Evolutionary conservation across 2,329 filamentous ascomycete genomes (phyloP).

Genomic region (Alternaria tenuissima): DNA sequence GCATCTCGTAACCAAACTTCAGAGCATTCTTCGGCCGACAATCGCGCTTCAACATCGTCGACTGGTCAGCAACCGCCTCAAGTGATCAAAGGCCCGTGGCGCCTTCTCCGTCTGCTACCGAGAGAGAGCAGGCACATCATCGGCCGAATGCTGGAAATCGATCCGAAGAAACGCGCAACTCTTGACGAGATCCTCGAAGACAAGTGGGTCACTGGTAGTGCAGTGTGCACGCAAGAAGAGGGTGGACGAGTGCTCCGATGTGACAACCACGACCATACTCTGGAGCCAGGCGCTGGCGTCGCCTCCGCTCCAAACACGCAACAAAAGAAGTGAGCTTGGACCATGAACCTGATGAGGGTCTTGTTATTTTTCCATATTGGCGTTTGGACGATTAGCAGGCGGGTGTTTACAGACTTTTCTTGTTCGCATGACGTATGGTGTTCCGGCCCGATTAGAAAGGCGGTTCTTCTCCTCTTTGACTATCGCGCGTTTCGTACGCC

Average conservation of each 20-base stretch:
- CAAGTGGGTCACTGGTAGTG: slow-evolving; percentile 85
- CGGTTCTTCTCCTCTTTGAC: background rate
- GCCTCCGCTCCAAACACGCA: slow-evolving; percentile 42
- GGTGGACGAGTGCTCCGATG: slow-evolving; percentile 76
- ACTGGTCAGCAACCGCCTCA: slow-evolving; percentile 58
- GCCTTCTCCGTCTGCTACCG: slow-evolving; percentile 84
- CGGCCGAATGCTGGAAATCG: slow-evolving; percentile 88
- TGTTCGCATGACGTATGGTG: slow-evolving; percentile 11
- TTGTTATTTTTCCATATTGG: slow-evolving; percentile 5
- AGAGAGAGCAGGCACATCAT: slow-evolving; percentile 91
- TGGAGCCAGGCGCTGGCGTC: slow-evolving; percentile 69
- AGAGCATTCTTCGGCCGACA: slow-evolving; percentile 25
- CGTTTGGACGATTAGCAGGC: slow-evolving; percentile 12
- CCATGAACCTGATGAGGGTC: background rate
- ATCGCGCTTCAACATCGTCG: slow-evolving; percentile 28
- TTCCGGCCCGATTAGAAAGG: slow-evolving; percentile 13
- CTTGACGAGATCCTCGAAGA: slow-evolving; percentile 88
- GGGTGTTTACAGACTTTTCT: slow-evolving; percentile 10
- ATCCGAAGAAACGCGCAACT: slow-evolving; percentile 81
- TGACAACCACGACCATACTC: slow-evolving; percentile 80
- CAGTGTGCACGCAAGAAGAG: slow-evolving; percentile 82
- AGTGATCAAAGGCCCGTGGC: slow-evolving; percentile 90
- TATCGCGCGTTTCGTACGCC: slow-evolving; percentile 2
- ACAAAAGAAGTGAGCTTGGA: slow-evolving; percentile 44
- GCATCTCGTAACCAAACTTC: slow-evolving; percentile 50